Base-by-base conservation (phyloP, 345 rosid genomes). In the Excoecaria agallocha region DNA sequence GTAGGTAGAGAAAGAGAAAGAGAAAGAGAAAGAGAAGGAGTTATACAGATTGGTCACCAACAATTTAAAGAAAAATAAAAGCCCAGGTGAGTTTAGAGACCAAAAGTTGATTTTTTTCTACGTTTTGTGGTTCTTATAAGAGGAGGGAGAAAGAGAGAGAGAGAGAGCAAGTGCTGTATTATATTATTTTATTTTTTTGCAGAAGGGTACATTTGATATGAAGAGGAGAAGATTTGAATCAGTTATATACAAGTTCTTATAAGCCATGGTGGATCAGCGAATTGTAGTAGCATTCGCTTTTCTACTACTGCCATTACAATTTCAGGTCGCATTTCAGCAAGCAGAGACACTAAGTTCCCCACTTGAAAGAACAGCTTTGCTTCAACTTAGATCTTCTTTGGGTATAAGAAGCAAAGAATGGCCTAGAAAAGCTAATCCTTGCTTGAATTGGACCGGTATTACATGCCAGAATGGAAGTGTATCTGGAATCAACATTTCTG, bases 381-480 rank as follows among this genome's bases (percentile, higher is more conserved):
- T 96, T 46, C 78, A 71, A 70, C 97, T 96, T 76, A 88, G 99
- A 88, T 91, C 99, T 49, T 82, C 96, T 73, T 81, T 93, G 73
- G 99, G 99, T 78, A 83, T 96, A 70, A 87, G 89, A 82, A 81
- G 91, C 75, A 87, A 55, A 57, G 99, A 96, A 55, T 96, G 99
- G 99, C 99, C 99, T 13, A 86, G 77, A 17, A 96, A 93, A 82
- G 84, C 83, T 5, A 92, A 91, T 72, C 99, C 97, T 73, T 96
- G 99, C 79, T 52, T 57, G 20, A 52, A 6, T 11, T 96, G 99
- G 99, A 82, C 22, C 8, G 99, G 99, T 12, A 76, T 96, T 66
- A 72, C 30, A 20, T 96, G 99, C 76, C 58, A 20, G 4, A 85
- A 87, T 69, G 92, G 98, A 6, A 87, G 86, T 70, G 90, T 96